Evolutionary conservation across 352 stramenopile species (phyloP).

Genomic region (Achlya hypogyna): DNA sequence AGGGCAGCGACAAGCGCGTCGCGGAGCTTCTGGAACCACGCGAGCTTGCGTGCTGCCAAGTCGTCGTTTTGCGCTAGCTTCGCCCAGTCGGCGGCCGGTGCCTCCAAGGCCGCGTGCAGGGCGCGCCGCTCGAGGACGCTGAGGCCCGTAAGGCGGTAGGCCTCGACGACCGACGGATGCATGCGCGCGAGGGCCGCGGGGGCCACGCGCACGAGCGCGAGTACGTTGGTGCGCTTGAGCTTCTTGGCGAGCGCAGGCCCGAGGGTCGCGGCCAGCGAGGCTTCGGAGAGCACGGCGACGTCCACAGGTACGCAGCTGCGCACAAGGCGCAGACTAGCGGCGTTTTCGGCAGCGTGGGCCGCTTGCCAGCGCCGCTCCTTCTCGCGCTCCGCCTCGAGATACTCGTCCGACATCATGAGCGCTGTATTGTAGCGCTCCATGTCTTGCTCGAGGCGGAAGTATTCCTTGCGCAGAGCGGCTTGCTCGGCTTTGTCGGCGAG

Average conservation of each 20-base stretch:
- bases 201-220: slow-evolving; percentile 67
- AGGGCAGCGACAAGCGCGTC: slow-evolving; percentile 33
- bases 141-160: slow-evolving; percentile 47
- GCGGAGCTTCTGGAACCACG: slow-evolving; percentile 77
- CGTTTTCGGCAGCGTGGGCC: slow-evolving; percentile 39
- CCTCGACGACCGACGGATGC: slow-evolving; percentile 72
- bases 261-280: slow-evolving; percentile 37
- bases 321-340: slow-evolving; percentile 40
- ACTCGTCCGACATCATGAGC: slow-evolving; percentile 85
- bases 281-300: slow-evolving; percentile 68
- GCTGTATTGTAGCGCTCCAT: slow-evolving; percentile 88
- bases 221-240: slow-evolving; percentile 84
- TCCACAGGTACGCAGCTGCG: slow-evolving; percentile 75
- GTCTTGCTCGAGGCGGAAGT: slow-evolving; percentile 82
- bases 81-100: slow-evolving; percentile 52
- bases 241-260: slow-evolving; percentile 60
- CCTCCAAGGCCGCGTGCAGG: slow-evolving; percentile 62
- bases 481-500: slow-evolving; percentile 37
- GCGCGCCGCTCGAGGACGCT: slow-evolving; percentile 80
- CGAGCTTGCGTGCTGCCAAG: slow-evolving; percentile 65
- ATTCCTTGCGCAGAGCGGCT: slow-evolving; percentile 57
- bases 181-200: slow-evolving; percentile 68
- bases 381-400: slow-evolving; percentile 63
- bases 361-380: slow-evolving; percentile 71
- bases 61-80: slow-evolving; percentile 68